Evolutionary conservation across 768 basidiomycete species (phyloP).

Genomic region (Pleurotus tuber-regium): DNA sequence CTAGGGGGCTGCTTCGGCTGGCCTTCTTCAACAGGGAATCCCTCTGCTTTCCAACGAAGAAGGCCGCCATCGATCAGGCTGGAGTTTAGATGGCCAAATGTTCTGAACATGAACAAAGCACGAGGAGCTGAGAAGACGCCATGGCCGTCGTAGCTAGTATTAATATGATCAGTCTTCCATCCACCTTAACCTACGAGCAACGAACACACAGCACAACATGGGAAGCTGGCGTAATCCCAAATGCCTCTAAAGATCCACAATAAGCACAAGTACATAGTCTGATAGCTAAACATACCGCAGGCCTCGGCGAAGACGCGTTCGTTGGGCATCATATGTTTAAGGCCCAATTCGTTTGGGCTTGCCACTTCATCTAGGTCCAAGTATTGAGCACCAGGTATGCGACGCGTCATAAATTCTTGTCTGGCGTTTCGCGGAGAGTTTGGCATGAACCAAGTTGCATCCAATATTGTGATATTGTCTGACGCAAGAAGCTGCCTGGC

Average conservation of each 20-base stretch:
- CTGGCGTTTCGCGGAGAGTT: slow-evolving; percentile 67
- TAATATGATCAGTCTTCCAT: slow-evolving; percentile 9
- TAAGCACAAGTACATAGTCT: neutral
- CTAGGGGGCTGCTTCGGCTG: slow-evolving; percentile 23
- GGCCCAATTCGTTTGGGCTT: slow-evolving; percentile 67
- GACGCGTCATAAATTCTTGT: slow-evolving; percentile 65
- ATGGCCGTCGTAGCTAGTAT: slow-evolving; percentile 76
- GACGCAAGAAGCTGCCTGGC: slow-evolving; percentile 36
- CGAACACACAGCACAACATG: slow-evolving; percentile 77
- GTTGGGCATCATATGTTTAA: slow-evolving; percentile 94
- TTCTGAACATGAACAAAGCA: slow-evolving; percentile 91
- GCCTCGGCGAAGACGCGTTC: slow-evolving; percentile 68
- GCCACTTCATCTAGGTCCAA: slow-evolving; percentile 82
- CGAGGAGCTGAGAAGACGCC: slow-evolving; percentile 93
- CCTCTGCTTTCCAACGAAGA: slow-evolving; percentile 74
- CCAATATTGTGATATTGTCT: slow-evolving; percentile 49
- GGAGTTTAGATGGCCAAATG: slow-evolving; percentile 84
- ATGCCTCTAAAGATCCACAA: slow-evolving; percentile 37
- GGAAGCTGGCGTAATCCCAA: slow-evolving; percentile 70
- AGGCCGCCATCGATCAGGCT: slow-evolving; percentile 94
- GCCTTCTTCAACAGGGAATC: slow-evolving; percentile 48
- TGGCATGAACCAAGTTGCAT: slow-evolving; percentile 95
- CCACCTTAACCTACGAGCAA: too few species aligned
- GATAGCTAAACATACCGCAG: slow-evolving; percentile 56
- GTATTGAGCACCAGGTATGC: slow-evolving; percentile 71